These are phyloP conservation scores for Parathielavia appendiculata DNA, from an alignment of 495 filamentous ascomycete genomes.

Conservation along the genomic window DNA sequence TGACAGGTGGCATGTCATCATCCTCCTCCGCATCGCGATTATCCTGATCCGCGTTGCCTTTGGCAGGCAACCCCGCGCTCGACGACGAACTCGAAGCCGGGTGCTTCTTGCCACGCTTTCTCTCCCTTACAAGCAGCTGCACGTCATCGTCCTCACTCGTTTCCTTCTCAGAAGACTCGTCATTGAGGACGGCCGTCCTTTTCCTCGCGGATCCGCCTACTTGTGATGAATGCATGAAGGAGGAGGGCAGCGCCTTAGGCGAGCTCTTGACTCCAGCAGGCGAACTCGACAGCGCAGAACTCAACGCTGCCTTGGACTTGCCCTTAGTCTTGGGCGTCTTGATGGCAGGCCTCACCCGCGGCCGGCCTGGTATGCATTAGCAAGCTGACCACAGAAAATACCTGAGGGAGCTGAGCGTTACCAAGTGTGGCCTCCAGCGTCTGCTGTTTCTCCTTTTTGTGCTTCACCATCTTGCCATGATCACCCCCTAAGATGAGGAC, in stretches of 20 bases:
- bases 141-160: not conserved
- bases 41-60: not conserved
- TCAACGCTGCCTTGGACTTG: not conserved
- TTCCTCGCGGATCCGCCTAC: slow-evolving; percentile 3
- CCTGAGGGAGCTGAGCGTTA: not conserved
- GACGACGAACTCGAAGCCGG: not conserved
- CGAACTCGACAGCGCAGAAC: not conserved
- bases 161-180: slow-evolving; percentile 2
- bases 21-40: slow-evolving; percentile 10
- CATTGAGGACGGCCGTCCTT: not conserved
- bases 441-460: slow-evolving; percentile 21
- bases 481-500: not conserved
- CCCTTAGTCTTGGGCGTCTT: slow-evolving; percentile 1
- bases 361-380: slow-evolving; percentile 11
- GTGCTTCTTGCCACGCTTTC: not conserved
- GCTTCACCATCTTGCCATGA: slow-evolving; percentile 13
- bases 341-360: not conserved
- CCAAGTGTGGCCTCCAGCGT: slow-evolving; percentile 25
- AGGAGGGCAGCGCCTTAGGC: slow-evolving; percentile 2
- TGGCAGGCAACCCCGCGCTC: not conserved
- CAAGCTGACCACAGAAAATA: not conserved
- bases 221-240: slow-evolving; percentile 16
- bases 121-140: not conserved
- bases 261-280: not conserved
- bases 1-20: slow-evolving; percentile 19